Conservation (phyloP, 192 early-diverging fungal genomes). For the Coemansia sp. region DNA sequence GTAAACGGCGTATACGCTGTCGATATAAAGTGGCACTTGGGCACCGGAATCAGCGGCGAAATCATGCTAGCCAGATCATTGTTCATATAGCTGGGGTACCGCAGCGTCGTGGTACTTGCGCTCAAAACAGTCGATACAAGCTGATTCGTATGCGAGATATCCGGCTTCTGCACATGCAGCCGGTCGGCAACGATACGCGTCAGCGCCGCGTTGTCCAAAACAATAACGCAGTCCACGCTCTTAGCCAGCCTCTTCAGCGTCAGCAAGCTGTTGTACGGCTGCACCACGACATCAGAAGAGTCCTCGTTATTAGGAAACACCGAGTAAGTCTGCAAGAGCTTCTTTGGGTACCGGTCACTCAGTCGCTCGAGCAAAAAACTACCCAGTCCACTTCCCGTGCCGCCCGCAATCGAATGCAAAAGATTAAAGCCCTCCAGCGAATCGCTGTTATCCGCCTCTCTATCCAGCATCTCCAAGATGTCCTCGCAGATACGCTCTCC, state of each 20-base stretch:
- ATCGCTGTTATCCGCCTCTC: constrained; percentile 94
- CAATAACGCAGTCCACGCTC: constrained; percentile 95
- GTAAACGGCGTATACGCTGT: constrained; percentile 98
- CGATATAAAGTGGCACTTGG: constrained; percentile 91
- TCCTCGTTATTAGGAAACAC: constrained; percentile 97
- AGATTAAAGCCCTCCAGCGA: constrained; percentile 95
- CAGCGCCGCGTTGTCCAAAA: constrained; percentile 93
- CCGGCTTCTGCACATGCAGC: constrained; percentile 90
- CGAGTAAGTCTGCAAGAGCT: constrained; percentile 95
- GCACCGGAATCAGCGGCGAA: constrained; percentile 96
- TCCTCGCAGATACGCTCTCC: constrained; percentile 89
- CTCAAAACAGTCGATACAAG: constrained; percentile 98
- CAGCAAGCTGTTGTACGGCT: constrained; percentile 96
- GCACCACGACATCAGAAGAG: constrained; percentile 92
- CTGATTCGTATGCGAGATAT: constrained; percentile 94
- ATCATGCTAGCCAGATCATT: constrained; percentile 96
- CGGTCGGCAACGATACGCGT: constrained; percentile 88
- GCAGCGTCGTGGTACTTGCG: constrained; percentile 91
- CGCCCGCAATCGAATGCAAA: constrained; percentile 96
- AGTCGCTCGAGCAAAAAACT: constrained; percentile 89
- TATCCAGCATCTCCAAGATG: constrained; percentile 93
- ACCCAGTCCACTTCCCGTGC: constrained; percentile 96
- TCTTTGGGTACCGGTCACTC: constrained; percentile 94
- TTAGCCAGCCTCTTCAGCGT: constrained; percentile 84
- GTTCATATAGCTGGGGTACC: constrained; percentile 99